Base-by-base conservation (phyloP, 331 rosid species). In the Ulmus americana region DNA sequence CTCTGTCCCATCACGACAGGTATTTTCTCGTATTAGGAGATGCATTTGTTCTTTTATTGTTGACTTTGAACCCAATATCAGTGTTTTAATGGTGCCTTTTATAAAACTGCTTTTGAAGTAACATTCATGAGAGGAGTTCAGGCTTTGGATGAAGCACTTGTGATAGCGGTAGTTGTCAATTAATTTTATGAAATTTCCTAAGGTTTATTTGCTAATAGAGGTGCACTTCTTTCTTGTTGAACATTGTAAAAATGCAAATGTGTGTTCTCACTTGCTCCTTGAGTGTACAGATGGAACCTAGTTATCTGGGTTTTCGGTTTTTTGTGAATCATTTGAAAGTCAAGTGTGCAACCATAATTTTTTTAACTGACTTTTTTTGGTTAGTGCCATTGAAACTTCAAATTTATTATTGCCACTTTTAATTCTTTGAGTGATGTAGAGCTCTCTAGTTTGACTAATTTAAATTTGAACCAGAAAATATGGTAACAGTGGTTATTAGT, bases 1-100 rank as follows among this genome's bases (percentile, higher is more conserved):
- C 75, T 55, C 79, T 43, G 76, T 85, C 76, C 95, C 91, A 55
- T 82, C 91, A 45, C 86, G 89, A 22, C 90, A 84, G 91, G 99
- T 94, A 79, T 59, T 53, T 73, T 64, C 44, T 59, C 68, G 43
- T 41, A 18, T 77, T 65, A 54, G 39, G 38, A 9, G 44, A 58
- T 58, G 38, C 16, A 28, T 39, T 58, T 28, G 7, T 58, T 58
- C 6, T 13, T 59, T 41, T 52, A 55, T 52, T 38, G 42, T 35
- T 71, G 70, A 63, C 57, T 53, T 70, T 60, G 55, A 28, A 48
- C 35, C 45, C 7, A 39, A 1, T 59, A 5, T 59, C 6, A 28
- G 35, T 59, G 64, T 11, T 59, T 14, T 39, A 10, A 40, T 16
- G 61, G 40, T 5, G 12, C 16, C 4, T 10, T 56, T 4, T 61